These are phyloP conservation scores for Rhynchosporium graminicola DNA, from an alignment of 2,329 filamentous ascomycete species.

Conservation along the genomic window DNA sequence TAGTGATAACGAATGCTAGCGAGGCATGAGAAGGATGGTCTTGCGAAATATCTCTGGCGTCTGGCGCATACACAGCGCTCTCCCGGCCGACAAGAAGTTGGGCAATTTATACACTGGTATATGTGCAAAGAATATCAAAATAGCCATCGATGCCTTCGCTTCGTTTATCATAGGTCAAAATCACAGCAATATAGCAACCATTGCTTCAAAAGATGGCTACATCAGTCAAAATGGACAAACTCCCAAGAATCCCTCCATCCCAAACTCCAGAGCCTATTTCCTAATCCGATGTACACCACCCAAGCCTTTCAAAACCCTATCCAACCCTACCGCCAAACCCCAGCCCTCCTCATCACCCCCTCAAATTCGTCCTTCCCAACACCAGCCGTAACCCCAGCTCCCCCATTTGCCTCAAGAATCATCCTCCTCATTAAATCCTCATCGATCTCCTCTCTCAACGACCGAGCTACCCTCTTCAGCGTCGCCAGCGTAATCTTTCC, in stretches of 20 bases:
- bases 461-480: slow-evolving; percentile 74
- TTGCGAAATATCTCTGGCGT: too few species aligned
- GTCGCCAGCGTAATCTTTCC: slow-evolving; percentile 78
- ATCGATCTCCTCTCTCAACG: slow-evolving; percentile 80
- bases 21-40: too few species aligned
- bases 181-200: neutral
- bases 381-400: slow-evolving; percentile 67
- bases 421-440: slow-evolving; percentile 89
- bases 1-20: too few species aligned
- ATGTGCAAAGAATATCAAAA: neutral
- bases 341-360: slow-evolving; percentile 32
- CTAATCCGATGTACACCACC: neutral
- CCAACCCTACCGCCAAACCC: slow-evolving; percentile 18
- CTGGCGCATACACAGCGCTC: too few species aligned
- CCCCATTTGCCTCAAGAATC: slow-evolving; percentile 91
- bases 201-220: neutral
- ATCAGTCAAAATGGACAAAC: neutral
- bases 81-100: too few species aligned
- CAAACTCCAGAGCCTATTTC: neutral
- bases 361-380: slow-evolving; percentile 68
- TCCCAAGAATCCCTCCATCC: neutral
- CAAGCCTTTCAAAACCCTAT: neutral
- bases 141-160: neutral
- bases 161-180: neutral
- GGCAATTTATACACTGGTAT: too few species aligned